Evolutionary conservation across 768 basidiomycete genomes (phyloP).

Genomic region (Tylopilus plumbeoviolaceoides): DNA sequence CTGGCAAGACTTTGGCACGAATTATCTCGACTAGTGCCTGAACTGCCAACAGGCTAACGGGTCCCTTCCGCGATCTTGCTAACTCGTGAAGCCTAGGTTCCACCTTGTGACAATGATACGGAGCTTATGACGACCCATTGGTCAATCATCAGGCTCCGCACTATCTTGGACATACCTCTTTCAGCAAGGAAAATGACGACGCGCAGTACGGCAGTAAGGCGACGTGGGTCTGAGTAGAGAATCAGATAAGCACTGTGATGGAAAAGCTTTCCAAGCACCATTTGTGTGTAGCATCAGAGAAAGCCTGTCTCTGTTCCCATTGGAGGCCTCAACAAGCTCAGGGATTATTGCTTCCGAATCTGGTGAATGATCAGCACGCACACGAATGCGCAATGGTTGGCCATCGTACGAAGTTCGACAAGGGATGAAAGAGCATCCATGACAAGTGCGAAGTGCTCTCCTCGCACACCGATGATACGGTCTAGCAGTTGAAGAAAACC

Average conservation of each 20-base stretch:
- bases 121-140: neutral
- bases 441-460: constrained; percentile 4
- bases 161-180: neutral
- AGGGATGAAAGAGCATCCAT: constrained; percentile 7
- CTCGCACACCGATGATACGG: neutral
- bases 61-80: constrained; percentile 1
- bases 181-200: constrained; percentile 4
- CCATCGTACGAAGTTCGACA: constrained; percentile 1
- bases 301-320: neutral
- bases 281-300: constrained; percentile 2
- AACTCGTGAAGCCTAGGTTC: constrained; percentile 3
- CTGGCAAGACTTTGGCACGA: constrained; percentile 4
- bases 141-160: neutral
- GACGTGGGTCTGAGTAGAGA: neutral
- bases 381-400: neutral
- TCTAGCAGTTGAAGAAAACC: constrained; percentile 3
- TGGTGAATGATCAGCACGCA: neutral
- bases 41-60: constrained; percentile 18
- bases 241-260: neutral
- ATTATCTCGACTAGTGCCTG: constrained; percentile 18
- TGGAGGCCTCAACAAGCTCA: neutral
- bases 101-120: neutral
- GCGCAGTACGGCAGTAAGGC: constrained; percentile 6
- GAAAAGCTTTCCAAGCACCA: neutral
- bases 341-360: neutral